Conservation (phyloP, 2,329 filamentous ascomycete genomes). For the Lachnum nothofagi region DNA sequence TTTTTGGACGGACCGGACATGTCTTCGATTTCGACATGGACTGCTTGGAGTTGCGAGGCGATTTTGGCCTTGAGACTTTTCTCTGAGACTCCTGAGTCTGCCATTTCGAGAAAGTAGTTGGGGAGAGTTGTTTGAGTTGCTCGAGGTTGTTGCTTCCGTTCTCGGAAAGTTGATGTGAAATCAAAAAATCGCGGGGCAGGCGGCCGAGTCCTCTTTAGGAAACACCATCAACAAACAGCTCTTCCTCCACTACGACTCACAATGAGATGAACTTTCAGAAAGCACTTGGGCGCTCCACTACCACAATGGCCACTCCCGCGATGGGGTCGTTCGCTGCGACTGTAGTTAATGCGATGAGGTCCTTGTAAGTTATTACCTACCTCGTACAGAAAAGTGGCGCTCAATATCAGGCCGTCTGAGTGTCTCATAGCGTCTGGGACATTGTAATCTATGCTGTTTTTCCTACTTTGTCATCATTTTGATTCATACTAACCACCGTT, state of each 20-base stretch:
- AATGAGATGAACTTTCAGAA: conserved; percentile 21
- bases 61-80: conserved; percentile 65
- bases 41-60: conserved; percentile 63
- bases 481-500: neutral
- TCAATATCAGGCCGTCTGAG: no score
- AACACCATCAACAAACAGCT: neutral
- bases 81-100: conserved; percentile 63
- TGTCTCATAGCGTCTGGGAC: no score
- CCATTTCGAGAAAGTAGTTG: conserved; percentile 37
- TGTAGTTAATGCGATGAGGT: conserved; percentile 74
- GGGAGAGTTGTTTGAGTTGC: neutral
- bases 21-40: conserved; percentile 82
- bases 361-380: conserved; percentile 63
- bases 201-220: conserved; percentile 9
- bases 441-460: conserved; percentile 3
- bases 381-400: no score
- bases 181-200: conserved; percentile 8
- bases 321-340: conserved; percentile 50
- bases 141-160: neutral
- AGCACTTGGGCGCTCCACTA: conserved; percentile 7
- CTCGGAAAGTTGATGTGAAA: conserved; percentile 15
- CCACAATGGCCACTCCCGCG: conserved; percentile 22
- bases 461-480: no score
- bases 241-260: neutral
- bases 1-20: conserved; percentile 66